Evolutionary conservation across 2,329 filamentous ascomycete genomes (phyloP), one percentile per base, ranked within the genome.

Genomic region (Rasamsonia emersonii): DNA sequence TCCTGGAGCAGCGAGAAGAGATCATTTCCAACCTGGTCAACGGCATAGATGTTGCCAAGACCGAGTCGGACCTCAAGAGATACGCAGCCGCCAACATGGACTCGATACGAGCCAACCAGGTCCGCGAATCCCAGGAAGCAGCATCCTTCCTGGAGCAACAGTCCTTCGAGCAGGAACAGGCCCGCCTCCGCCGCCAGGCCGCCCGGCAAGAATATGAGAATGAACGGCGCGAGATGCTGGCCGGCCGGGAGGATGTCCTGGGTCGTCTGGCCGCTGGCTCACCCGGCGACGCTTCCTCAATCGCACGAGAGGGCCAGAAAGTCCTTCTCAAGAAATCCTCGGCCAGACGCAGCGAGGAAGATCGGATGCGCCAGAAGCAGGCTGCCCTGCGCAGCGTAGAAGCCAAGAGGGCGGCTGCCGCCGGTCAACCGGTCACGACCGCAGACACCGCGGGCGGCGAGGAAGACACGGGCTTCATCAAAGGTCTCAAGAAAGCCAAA

Each of bases 1-100:
- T 96, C 63, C 76, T 98, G 9, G 86, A 96, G 60, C 79, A 84
- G 51, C 85, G 94, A 23, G 91, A 98, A 65, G 77, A 82, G 43
- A 73, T 95, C 40, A 88, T 88, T 2, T 86, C 88, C 62, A 89
- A 95, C 53, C 70, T 98, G 7, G 80, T 95, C 32, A 71, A 77
- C 42, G 77, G 79, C 24, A 70, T 67, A 25, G 77, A 88, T 37
- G 70, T 79, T 1, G 75, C 77, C n/a, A 73, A 70, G 36, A 78
- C 73, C 2, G 68, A 76, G 48, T 58, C 61, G 24, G 65, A 71
- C 32, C 62, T 88, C n/a, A 61, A 68, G 30, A 64, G 73, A 39
- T 95, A 88, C 64, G 78, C 86, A 50, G 72, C 78, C 27, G 73
- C 77, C 35, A 86, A 95, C 62, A 67, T 53, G 60, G 62, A 50